Base-by-base conservation (phyloP, 768 basidiomycete species). In the Pleurotus tuoliensis region DNA sequence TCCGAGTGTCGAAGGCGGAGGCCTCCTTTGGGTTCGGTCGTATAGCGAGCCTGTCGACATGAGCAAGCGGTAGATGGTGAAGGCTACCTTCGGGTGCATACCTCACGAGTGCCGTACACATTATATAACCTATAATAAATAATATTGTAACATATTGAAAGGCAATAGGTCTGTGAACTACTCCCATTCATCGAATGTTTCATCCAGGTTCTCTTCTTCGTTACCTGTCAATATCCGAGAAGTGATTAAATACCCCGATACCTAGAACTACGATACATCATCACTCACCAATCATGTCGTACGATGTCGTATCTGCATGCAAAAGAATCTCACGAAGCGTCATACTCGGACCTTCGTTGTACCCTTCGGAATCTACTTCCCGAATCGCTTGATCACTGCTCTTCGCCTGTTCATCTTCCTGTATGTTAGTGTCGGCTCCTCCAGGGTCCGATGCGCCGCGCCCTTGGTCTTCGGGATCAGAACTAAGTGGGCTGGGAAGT, bases 321-420 rank as follows among this genome's bases (percentile, higher is more conserved):
- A 78, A 60, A 53, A 82, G 61, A 25, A 82, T 74, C 59, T 81
- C 79, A 9, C 73, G 73, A 27, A 82, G 67, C 18, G 77, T 80
- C 73, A 80, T 73, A 60, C 80, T 82, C 5, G 68, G 69, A 12
- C 63, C 73, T 57, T 79, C 80, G 37, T 71, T 67, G 13, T 34
- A 55, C 46, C 67, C 66, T n/a, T 56, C 62, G 34, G 71, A 67
- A 12, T 64, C 65, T n/a, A 62, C 58, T 9, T 8, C 64, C 71
- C 15, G 59, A 63, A 3, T 58, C 57, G 30, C 30, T 34, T 3
- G 30, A 12, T 57, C 49, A 13, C 34, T 51, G n/a, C 16, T 49
- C 3, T 49, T 57, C 30, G 39, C 46, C 47, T 13, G 22, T 47
- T 20, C 24, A 55, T 12, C 18, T 20, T 22, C 30, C 15, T 49